phyloP scores from a whole-genome alignment of 1,284 basidiomycete species.

The Ceratobasidium sp. region DNA sequence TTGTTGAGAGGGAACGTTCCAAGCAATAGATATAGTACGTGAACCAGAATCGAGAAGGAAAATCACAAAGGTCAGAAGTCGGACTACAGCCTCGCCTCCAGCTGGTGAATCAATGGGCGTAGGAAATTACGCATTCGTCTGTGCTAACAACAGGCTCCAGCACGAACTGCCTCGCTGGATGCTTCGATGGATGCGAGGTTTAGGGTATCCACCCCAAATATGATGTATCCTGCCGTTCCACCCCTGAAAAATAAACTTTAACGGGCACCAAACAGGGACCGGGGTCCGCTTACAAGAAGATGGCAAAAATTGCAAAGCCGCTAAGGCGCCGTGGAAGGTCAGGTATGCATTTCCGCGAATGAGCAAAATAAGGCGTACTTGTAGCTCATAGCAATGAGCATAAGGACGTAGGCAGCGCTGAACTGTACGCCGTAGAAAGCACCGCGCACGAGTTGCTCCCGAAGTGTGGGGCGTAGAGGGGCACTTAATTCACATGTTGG shows the following conservation, averaged over 20 bases:
- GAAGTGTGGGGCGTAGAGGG: background rate
- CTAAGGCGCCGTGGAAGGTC: background rate
- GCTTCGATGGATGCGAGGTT: background rate
- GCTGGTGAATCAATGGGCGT: no score
- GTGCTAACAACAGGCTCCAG: constrained; percentile 18
- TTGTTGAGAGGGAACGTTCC: no score
- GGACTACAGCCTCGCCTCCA: no score
- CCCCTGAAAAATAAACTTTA: background rate
- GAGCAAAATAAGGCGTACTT: constrained; percentile 14
- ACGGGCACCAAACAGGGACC: background rate
- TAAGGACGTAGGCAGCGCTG: constrained; percentile 33
- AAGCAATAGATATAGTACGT: background rate
- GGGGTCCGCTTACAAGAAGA: constrained; percentile 16
- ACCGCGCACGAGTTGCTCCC: constrained; percentile 35
- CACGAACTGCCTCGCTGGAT: constrained; percentile 1
- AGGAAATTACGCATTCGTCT: no score
- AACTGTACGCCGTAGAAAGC: constrained; percentile 39
- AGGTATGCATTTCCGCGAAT: background rate
- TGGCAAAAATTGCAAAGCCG: constrained; percentile 32
- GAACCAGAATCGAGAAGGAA: background rate
- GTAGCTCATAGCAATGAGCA: constrained; percentile 43
- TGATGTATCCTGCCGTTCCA: constrained; percentile 20
- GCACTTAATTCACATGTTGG: no score
- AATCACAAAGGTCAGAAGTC: no score
- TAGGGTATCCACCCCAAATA: constrained; percentile 36